These are phyloP conservation scores for Stephanodiscus triporus DNA, from an alignment of 108 stramenopile species.

Conservation along the genomic window DNA sequence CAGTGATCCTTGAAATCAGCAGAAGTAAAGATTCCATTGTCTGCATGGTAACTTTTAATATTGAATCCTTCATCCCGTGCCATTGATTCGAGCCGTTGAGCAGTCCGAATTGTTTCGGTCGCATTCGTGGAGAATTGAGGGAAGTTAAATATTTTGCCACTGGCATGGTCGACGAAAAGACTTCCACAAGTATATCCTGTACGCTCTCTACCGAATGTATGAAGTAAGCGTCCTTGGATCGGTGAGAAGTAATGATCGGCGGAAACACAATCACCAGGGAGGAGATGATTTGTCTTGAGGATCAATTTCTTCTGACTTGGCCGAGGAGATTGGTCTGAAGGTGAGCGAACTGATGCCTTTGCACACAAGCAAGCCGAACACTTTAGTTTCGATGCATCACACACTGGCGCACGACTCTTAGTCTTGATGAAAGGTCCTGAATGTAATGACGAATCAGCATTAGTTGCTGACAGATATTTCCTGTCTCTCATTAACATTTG, in stretches of 20 bases:
- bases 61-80: background rate
- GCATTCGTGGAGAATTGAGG: slow-evolving; percentile 35
- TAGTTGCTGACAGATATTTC: background rate
- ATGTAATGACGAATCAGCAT: background rate
- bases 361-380: too few species aligned
- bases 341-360: too few species aligned
- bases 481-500: background rate
- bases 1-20: slow-evolving; percentile 2
- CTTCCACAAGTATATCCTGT: slow-evolving; percentile 39
- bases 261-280: slow-evolving; percentile 44
- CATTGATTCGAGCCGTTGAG: slow-evolving; percentile 1
- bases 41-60: slow-evolving; percentile 6
- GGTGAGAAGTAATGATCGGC: too few species aligned
- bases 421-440: background rate
- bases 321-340: background rate
- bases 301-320: background rate
- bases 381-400: background rate
- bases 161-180: slow-evolving; percentile 50
- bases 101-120: background rate
- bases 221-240: slow-evolving; percentile 45
- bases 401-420: background rate
- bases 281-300: background rate
- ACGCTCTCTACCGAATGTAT: slow-evolving; percentile 16
- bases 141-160: slow-evolving; percentile 4
- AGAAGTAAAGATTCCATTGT: slow-evolving; percentile 13